A percentile compares a stretch with the other conserved stretches of the same genome.
Evolutionary conservation across 2,329 filamentous ascomycete species (phyloP).

Genomic region (Penicillium glabrum): DNA sequence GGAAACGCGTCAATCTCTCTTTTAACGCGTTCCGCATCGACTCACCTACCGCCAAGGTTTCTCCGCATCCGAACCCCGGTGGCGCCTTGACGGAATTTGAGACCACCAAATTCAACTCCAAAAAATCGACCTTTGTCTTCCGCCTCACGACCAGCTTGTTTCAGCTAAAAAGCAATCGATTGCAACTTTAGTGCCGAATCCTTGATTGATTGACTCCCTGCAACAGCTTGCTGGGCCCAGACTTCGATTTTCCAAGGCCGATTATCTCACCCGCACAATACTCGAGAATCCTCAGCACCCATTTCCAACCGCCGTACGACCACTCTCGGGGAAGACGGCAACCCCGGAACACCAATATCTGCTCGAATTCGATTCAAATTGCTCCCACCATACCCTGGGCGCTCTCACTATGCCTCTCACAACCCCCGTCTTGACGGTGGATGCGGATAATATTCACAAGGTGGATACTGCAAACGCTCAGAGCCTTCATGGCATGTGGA

Average conservation of each 20-base stretch:
- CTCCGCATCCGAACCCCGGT: constrained; percentile 20
- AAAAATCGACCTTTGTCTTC: constrained; percentile 1
- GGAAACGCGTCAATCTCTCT: constrained; percentile 20
- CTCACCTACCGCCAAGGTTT: constrained; percentile 2
- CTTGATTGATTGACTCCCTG: constrained; percentile 18
- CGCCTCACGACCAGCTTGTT: neutral
- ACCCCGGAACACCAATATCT: constrained; percentile 35
- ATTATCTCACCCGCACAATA: constrained; percentile 9
- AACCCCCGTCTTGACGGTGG: constrained; percentile 85
- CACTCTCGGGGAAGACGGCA: constrained; percentile 45
- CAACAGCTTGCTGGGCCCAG: constrained; percentile 17
- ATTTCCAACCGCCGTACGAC: constrained; percentile 41
- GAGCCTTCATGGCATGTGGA: constrained; percentile 96
- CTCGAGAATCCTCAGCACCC: constrained; percentile 19
- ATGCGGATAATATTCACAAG: constrained; percentile 88
- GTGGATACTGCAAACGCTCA: constrained; percentile 91
- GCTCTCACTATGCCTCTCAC: constrained; percentile 73
- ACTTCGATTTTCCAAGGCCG: constrained; percentile 9
- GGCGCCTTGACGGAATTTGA: constrained; percentile 16
- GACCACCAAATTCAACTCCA: neutral
- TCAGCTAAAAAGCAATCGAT: constrained; percentile 6
- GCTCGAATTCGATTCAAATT: constrained; percentile 4
- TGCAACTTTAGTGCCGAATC: constrained; percentile 19
- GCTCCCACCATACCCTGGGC: constrained; percentile 23
- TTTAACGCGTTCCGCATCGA: constrained; percentile 18